These are phyloP conservation scores for Scortechinia acanthostroma DNA, from an alignment of 2,329 filamentous ascomycete species.

Conservation along the genomic window DNA sequence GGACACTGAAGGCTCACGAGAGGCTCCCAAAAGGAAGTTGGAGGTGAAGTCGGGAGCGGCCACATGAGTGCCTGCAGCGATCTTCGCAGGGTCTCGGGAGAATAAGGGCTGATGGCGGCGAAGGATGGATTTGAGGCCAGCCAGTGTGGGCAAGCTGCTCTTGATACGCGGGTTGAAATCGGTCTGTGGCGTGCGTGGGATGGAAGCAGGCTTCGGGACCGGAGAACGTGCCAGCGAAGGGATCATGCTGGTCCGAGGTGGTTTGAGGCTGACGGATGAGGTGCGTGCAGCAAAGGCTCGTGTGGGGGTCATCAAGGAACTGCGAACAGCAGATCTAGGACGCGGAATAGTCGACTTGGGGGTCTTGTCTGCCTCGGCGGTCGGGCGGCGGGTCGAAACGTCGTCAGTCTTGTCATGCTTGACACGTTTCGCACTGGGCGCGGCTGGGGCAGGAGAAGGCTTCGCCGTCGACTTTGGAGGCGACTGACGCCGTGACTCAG, in stretches of 20 bases:
- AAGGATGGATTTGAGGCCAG: not conserved
- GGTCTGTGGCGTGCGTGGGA: not conserved
- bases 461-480: not conserved
- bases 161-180: conserved; percentile 2
- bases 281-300: not conserved
- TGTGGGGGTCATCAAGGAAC: not conserved
- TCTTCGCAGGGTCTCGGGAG: not conserved
- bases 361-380: not conserved
- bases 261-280: not conserved
- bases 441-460: not conserved
- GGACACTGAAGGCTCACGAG: not conserved
- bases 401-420: not conserved
- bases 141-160: not conserved
- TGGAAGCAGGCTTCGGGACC: not conserved
- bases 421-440: not conserved
- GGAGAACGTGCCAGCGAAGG: not conserved
- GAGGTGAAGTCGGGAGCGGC: not conserved
- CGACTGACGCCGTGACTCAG: not conserved
- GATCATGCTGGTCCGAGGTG: not conserved
- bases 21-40: not conserved
- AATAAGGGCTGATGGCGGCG: not conserved
- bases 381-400: not conserved
- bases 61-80: not conserved
- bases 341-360: not conserved
- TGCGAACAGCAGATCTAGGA: not conserved